Percentiles rank a stretch among this genome's conserved stretches.
phyloP scores from a whole-genome alignment of 2,329 filamentous ascomycete genomes.

The Trichoderma brevicompactum region DNA sequence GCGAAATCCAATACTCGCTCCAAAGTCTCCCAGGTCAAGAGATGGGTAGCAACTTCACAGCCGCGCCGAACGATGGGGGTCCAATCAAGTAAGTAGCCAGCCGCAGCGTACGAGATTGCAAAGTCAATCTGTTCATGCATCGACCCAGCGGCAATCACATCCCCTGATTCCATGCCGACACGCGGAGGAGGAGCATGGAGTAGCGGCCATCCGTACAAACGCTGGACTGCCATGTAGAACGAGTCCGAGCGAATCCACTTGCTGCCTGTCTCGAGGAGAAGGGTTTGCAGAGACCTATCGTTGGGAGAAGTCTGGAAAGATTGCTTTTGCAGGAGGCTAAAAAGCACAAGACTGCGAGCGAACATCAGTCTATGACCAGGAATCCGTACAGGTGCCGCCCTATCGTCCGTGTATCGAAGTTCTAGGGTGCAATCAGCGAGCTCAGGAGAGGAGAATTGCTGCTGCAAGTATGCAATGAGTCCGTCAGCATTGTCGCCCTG shows the following conservation, averaged over 20 bases:
- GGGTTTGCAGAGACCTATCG: constrained; percentile 36
- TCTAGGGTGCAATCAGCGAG: constrained; percentile 53
- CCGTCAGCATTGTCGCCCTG: constrained; percentile 44
- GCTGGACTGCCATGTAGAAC: constrained; percentile 61
- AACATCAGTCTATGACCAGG: constrained; percentile 61
- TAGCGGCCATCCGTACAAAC: constrained; percentile 60
- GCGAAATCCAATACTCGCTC: constrained; percentile 65
- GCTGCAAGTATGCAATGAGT: constrained; percentile 46
- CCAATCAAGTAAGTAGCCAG: constrained; percentile 62
- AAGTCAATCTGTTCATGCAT: constrained; percentile 54
- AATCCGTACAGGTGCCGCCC: constrained; percentile 48
- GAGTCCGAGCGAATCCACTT: constrained; percentile 59
- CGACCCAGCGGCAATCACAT: constrained; percentile 46
- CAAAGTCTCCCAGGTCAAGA: constrained; percentile 66
- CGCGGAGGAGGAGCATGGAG: constrained; percentile 44
- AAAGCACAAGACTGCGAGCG: constrained; percentile 52
- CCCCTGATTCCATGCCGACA: constrained; percentile 36
- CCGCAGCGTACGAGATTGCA: constrained; percentile 67
- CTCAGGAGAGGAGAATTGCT: constrained; percentile 41
- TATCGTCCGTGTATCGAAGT: constrained; percentile 49
- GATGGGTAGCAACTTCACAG: constrained; percentile 60
- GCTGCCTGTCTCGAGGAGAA: constrained; percentile 54
- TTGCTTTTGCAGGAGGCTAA: constrained; percentile 37
- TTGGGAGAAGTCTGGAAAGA: constrained; percentile 39
- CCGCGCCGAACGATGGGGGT: constrained; percentile 60